These are phyloP conservation scores for Epichloe bromicola DNA, from an alignment of 2,329 filamentous ascomycete species.

Conservation along the genomic window DNA sequence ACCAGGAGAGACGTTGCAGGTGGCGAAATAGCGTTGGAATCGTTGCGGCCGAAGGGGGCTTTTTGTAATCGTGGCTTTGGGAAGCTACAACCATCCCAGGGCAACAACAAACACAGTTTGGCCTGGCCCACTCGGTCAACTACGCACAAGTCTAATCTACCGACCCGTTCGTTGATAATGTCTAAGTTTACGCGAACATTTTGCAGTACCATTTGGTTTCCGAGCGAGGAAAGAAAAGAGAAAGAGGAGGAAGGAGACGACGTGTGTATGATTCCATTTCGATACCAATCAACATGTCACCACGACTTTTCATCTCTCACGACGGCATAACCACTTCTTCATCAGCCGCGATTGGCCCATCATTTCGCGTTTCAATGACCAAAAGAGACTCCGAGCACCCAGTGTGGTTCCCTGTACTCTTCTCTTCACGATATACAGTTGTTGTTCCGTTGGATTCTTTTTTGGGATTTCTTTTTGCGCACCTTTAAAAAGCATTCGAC, in stretches of 20 bases:
- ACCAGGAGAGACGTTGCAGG: slow-evolving; percentile 33
- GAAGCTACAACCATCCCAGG: too few relatives aligned
- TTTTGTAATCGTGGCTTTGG: slow-evolving; percentile 13
- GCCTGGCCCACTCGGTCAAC: background rate
- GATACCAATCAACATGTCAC: background rate
- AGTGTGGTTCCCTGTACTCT: background rate
- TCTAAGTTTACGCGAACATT: background rate
- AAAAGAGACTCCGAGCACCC: background rate
- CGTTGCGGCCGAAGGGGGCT: slow-evolving; percentile 39
- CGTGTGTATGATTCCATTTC: background rate
- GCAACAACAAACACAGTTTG: too few relatives aligned
- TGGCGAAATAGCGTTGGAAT: slow-evolving; percentile 46
- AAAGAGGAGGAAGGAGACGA: background rate
- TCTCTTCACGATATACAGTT: background rate
- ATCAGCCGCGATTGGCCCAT: background rate
- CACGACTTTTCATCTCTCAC: background rate
- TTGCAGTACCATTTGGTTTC: background rate
- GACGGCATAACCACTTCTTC: background rate
- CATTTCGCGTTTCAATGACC: background rate
- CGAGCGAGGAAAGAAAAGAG: background rate
- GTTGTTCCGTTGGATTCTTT: background rate
- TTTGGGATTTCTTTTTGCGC: too few relatives aligned
- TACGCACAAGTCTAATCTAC: too few relatives aligned
- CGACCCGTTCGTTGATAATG: too few relatives aligned
- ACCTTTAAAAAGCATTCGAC: too few relatives aligned